phyloP scores from a whole-genome alignment of 805 yeast species.

The Candida mattraensis region DNA sequence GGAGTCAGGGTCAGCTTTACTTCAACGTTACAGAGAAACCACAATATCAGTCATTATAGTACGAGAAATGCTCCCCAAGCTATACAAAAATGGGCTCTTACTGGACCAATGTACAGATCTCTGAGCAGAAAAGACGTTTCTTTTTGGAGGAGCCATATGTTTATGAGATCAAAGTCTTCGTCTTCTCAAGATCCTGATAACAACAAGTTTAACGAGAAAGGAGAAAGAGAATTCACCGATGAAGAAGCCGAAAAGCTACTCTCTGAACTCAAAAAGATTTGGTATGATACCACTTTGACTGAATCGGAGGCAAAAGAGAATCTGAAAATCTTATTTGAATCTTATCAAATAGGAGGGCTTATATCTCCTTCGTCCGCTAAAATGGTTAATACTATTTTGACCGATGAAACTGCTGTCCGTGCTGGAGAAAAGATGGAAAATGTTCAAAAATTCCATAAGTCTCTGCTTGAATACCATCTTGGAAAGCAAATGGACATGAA shows the following conservation, averaged over 20 bases:
- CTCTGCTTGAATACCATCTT: constrained; percentile 32
- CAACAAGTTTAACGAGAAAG: constrained; percentile 24
- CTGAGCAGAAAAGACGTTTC: too few species aligned
- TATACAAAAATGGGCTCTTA: too few species aligned
- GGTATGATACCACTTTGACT: constrained; percentile 24
- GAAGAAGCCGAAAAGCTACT: constrained; percentile 29
- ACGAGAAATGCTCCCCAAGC: too few species aligned
- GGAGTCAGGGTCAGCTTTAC: too few species aligned
- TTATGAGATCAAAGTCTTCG: constrained; percentile 18
- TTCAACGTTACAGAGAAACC: too few species aligned
- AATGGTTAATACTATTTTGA: constrained; percentile 27
- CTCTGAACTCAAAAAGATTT: constrained; percentile 25
- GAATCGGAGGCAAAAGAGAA: constrained; percentile 17
- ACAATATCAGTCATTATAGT: too few species aligned
- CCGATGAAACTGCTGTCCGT: constrained; percentile 22
- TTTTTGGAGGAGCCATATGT: neutral
- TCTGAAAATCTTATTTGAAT: constrained; percentile 23
- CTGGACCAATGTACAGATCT: too few species aligned
- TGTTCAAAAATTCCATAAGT: constrained; percentile 32
- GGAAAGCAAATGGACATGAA: constrained; percentile 27
- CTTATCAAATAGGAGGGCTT: constrained; percentile 34
- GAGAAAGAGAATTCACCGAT: constrained; percentile 28
- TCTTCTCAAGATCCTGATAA: constrained; percentile 4
- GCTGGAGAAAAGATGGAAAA: constrained; percentile 33
- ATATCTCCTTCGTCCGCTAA: constrained; percentile 31